These are phyloP conservation scores for Solanum hybrid DNA, from an alignment of 305 asterid genomes.

Conservation along the genomic window DNA sequence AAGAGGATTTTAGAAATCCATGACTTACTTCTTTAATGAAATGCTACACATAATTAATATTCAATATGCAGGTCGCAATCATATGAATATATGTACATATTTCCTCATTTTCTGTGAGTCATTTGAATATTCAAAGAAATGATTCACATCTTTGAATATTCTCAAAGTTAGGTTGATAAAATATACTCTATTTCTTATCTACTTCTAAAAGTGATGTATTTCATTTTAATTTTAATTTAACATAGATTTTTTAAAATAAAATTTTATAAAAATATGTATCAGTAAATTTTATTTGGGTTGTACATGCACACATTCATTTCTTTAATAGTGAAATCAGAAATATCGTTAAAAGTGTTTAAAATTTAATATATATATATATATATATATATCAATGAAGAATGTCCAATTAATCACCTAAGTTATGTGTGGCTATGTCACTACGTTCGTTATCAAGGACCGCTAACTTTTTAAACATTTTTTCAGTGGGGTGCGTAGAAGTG, in stretches of 20 bases:
- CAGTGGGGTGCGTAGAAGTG: too few species aligned
- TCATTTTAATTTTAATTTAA: too few species aligned
- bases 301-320: background rate
- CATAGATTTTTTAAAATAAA: too few species aligned
- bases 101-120: background rate
- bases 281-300: too few species aligned
- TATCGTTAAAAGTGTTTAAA: rapidly evolving
- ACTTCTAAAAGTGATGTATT: background rate
- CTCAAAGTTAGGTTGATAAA: background rate
- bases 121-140: background rate
- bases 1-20: background rate
- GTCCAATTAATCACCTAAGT: background rate
- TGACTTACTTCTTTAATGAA: background rate
- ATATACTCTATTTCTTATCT: background rate
- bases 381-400: too few species aligned
- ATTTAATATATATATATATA: too few species aligned
- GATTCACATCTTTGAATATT: background rate
- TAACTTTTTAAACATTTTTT: background rate
- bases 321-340: too few species aligned
- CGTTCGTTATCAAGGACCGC: background rate
- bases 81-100: too few species aligned
- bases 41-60: too few species aligned
- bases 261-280: background rate
- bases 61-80: too few species aligned
- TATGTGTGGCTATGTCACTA: background rate